Percentiles rank a stretch among this genome's conserved stretches.
Conservation (phyloP, 2,329 filamentous ascomycete genomes). For the Chaetomium sp. region DNA sequence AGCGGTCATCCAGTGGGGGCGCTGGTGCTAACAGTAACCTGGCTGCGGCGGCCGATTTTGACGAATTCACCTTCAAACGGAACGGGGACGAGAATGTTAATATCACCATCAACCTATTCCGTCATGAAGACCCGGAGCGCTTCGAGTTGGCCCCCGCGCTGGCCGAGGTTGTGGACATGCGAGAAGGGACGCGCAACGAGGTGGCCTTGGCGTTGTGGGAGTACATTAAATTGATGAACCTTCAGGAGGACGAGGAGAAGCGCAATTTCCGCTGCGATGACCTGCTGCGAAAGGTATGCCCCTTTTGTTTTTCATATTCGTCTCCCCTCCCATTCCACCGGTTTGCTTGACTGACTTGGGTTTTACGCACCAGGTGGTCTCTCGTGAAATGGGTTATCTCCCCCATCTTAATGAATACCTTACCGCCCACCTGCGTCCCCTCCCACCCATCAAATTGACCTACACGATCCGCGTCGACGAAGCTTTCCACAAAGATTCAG, state of each 20-base stretch:
- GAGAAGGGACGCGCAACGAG: constrained; percentile 80
- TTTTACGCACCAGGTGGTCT: constrained; percentile 54
- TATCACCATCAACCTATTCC: constrained; percentile 76
- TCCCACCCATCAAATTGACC: constrained; percentile 73
- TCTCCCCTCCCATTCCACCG: neutral
- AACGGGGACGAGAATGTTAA: constrained; percentile 90
- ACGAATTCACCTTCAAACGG: constrained; percentile 84
- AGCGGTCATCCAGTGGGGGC: constrained; percentile 43
- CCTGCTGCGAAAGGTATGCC: constrained; percentile 63
- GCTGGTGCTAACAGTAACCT: constrained; percentile 29
- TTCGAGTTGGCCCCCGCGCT: constrained; percentile 73
- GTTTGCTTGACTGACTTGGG: constrained; percentile 22
- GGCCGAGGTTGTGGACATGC: constrained; percentile 76
- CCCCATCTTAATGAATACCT: constrained; percentile 78
- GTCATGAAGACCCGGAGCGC: constrained; percentile 80
- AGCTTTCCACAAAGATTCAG: constrained; percentile 60
- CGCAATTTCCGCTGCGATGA: constrained; percentile 88
- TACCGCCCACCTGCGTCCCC: constrained; percentile 66
- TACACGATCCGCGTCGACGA: constrained; percentile 94
- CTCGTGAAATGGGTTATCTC: constrained; percentile 72
- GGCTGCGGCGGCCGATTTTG: constrained; percentile 72
- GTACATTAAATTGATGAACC: constrained; percentile 76
- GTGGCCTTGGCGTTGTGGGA: constrained; percentile 92
- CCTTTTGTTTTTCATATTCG: neutral
- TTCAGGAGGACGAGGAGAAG: constrained; percentile 94